These are phyloP conservation scores for Favolaschia claudopus DNA, from an alignment of 768 basidiomycete species.

Conservation along the genomic window DNA sequence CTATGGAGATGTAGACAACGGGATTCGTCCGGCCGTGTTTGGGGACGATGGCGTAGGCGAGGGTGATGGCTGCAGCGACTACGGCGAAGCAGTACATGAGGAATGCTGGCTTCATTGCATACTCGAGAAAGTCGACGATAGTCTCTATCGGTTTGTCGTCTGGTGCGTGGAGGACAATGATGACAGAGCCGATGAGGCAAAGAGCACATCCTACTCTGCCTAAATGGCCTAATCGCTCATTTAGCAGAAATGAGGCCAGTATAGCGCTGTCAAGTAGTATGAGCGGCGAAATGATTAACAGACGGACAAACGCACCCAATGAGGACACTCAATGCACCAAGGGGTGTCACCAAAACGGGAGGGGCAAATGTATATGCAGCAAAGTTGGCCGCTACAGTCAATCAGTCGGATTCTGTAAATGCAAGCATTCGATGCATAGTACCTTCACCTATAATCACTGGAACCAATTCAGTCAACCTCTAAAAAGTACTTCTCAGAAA, in stretches of 20 bases:
- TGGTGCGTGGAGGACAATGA: constrained; percentile 96
- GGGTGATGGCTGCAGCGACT: constrained; percentile 78
- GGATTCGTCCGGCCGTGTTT: constrained; percentile 89
- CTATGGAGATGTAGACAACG: constrained; percentile 93
- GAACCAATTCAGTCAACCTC: constrained; percentile 2
- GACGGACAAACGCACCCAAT: constrained; percentile 75
- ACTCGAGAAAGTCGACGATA: constrained; percentile 91
- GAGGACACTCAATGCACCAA: constrained; percentile 96
- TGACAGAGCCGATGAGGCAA: constrained; percentile 86
- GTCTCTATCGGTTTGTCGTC: constrained; percentile 93
- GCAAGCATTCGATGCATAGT: constrained; percentile 15
- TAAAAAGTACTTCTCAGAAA: neutral
- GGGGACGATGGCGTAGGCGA: constrained; percentile 89
- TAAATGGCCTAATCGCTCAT: constrained; percentile 93
- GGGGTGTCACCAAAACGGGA: constrained; percentile 95
- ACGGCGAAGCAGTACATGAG: constrained; percentile 90
- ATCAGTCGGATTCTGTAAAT: neutral
- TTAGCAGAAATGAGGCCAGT: constrained; percentile 90
- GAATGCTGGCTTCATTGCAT: constrained; percentile 98
- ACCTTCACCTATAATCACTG: constrained; percentile 96
- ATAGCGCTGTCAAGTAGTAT: constrained; percentile 70
- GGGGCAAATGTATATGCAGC: constrained; percentile 98
- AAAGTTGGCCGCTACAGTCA: constrained; percentile 79
- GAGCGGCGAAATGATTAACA: neutral
- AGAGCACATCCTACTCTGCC: constrained; percentile 88